These are phyloP conservation scores for Monosporozyma solicola DNA, from an alignment of 805 yeast species.

Conservation along the genomic window DNA sequence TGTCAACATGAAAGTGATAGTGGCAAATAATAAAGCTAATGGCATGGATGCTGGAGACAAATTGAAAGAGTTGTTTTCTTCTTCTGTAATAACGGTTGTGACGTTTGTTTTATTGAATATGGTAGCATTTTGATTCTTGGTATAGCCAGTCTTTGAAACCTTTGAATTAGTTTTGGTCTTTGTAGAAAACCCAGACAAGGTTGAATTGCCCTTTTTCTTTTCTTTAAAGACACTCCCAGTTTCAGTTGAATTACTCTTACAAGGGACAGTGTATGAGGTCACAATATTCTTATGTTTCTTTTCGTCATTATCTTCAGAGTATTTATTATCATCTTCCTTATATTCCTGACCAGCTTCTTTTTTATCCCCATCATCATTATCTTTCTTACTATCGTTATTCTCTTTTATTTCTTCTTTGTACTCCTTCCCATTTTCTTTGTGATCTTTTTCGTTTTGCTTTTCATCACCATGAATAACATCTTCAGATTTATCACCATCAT, in stretches of 20 bases:
- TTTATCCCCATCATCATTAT: not conserved
- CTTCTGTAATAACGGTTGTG: not conserved
- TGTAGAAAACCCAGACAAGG: not conserved
- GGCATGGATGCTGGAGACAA: not conserved
- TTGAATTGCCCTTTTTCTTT: not conserved
- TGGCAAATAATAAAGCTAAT: not conserved
- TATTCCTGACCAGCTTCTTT: not conserved
- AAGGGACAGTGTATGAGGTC: not conserved
- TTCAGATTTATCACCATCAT: not conserved
- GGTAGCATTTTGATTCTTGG: not conserved
- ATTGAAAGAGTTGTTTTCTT: not conserved
- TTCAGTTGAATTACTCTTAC: not conserved
- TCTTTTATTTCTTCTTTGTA: not conserved
- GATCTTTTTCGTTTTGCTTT: not conserved
- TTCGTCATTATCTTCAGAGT: slow-evolving; percentile 1
- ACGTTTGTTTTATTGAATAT: not conserved
- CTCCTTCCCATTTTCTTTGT: not conserved
- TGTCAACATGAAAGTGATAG: not conserved
- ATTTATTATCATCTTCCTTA: slow-evolving; percentile 2
- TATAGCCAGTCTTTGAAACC: not conserved
- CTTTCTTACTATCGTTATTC: not conserved
- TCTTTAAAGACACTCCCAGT: not conserved
- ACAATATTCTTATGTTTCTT: not conserved
- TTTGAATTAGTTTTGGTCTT: not conserved
- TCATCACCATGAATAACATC: not conserved